Conservation (phyloP, 257 asterid genomes). For the Prunella vulgaris region DNA sequence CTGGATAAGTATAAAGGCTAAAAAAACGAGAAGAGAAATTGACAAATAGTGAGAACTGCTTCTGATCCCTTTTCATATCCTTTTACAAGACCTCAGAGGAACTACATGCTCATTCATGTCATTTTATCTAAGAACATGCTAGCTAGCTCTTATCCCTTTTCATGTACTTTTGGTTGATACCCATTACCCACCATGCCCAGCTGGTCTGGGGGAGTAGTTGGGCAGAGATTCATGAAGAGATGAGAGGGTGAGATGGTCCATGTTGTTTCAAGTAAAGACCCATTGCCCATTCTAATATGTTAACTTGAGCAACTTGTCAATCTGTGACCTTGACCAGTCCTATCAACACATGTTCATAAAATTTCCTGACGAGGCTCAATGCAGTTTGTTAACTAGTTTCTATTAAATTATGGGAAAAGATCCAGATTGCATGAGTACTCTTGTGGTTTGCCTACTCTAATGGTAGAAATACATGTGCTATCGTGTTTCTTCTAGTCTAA, state of each 20-base stretch:
- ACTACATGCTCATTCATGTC: neutral
- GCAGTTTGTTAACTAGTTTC: neutral
- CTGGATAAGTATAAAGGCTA: too few relatives aligned
- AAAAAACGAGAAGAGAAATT: too few relatives aligned
- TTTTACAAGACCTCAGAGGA: neutral
- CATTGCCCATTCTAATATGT: too few relatives aligned
- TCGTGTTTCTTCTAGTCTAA: slow-evolving; percentile 1
- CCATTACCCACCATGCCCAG: neutral
- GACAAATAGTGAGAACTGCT: too few relatives aligned
- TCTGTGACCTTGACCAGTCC: too few relatives aligned
- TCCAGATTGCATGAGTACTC: neutral
- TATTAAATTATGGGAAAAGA: neutral
- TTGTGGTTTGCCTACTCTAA: neutral
- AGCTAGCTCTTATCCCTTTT: neutral
- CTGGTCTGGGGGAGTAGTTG: neutral
- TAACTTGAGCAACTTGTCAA: too few relatives aligned
- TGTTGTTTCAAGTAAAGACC: neutral
- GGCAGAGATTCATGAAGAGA: too few relatives aligned
- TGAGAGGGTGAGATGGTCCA: neutral
- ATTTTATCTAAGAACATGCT: neutral
- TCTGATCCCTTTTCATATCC: too few relatives aligned
- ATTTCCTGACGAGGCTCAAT: neutral
- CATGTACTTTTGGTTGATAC: neutral
- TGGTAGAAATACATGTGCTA: neutral
- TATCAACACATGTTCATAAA: neutral